Evolutionary conservation across 2,329 filamentous ascomycete genomes (phyloP).

Genomic region (Ramularia collo-cygni): DNA sequence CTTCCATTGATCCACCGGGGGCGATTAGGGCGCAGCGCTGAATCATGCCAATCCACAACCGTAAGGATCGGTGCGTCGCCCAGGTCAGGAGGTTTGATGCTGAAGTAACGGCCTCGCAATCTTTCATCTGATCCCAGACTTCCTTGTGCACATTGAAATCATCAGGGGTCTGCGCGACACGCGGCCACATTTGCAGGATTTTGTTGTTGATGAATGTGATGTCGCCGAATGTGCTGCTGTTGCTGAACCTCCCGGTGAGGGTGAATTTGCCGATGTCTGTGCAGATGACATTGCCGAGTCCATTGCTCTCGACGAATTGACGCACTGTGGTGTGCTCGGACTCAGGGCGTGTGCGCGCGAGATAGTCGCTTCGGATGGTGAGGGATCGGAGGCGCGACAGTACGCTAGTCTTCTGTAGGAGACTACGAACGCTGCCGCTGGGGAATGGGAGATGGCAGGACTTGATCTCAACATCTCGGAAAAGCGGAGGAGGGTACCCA

Average conservation of each 20-base stretch:
- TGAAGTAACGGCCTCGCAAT: not conserved
- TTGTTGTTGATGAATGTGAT: slow-evolving; percentile 6
- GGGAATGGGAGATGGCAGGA: not conserved
- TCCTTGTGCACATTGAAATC: slow-evolving; percentile 3
- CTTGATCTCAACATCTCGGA: slow-evolving; percentile 4
- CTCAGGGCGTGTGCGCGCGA: not conserved
- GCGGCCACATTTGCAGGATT: slow-evolving; percentile 9
- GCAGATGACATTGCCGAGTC: not conserved
- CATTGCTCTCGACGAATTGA: not conserved
- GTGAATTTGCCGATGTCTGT: slow-evolving; percentile 5
- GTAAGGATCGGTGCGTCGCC: slow-evolving; percentile 6
- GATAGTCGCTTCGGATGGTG: slow-evolving; percentile 1
- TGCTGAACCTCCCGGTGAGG: slow-evolving; percentile 1
- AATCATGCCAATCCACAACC: slow-evolving; percentile 5
- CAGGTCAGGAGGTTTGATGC: slow-evolving; percentile 1
- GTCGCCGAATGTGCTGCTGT: no score
- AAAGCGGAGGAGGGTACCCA: not conserved
- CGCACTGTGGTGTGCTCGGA: not conserved
- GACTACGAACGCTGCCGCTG: not conserved
- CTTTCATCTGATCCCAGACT: not conserved
- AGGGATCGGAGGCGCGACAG: slow-evolving; percentile 5
- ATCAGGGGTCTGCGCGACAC: slow-evolving; percentile 2
- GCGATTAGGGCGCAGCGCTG: no score
- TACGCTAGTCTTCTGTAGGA: not conserved
- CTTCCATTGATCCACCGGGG: no score